phyloP scores from a whole-genome alignment of 192 early-diverging fungal genomes.

The Linnemannia elongata region DNA sequence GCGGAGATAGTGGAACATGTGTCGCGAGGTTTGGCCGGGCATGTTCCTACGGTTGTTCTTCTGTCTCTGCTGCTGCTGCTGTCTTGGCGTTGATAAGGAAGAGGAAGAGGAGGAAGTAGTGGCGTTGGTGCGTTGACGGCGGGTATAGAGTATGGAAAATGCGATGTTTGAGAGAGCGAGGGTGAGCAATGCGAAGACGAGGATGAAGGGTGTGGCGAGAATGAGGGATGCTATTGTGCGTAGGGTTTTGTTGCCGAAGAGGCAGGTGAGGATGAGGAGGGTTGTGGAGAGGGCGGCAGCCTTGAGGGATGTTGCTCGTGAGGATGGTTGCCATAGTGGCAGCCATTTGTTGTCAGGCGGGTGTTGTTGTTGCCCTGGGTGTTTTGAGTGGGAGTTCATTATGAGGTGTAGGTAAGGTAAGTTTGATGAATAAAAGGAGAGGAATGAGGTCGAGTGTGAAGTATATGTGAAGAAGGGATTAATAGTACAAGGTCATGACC shows the following conservation, averaged over 20 bases:
- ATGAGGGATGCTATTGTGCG: conserved; percentile 16
- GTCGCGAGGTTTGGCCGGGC: conserved; percentile 38
- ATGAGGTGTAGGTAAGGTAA: background rate
- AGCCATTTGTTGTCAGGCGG: background rate
- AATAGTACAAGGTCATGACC: background rate
- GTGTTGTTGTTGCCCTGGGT: background rate
- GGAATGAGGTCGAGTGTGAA: too few relatives aligned
- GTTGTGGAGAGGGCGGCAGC: background rate
- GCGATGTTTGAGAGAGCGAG: conserved; percentile 46
- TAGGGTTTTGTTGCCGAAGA: conserved; percentile 29
- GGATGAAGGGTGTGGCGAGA: conserved; percentile 29
- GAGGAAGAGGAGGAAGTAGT: background rate
- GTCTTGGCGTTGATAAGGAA: background rate
- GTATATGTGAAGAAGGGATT: background rate
- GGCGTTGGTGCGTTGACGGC: conserved; percentile 14
- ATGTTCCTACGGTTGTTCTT: conserved; percentile 19
- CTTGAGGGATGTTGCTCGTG: background rate
- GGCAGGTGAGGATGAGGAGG: conserved; percentile 11
- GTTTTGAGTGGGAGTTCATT: background rate
- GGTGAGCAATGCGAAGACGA: conserved; percentile 26
- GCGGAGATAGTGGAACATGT: conserved; percentile 41
- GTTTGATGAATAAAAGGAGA: too few relatives aligned
- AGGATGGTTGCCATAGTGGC: background rate
- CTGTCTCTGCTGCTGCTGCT: background rate
- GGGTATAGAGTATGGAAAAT: conserved; percentile 49